Percentiles rank a stretch among this genome's conserved stretches.
Conservation (phyloP, 1,284 basidiomycete species). For the Rhodotorula sp. region DNA sequence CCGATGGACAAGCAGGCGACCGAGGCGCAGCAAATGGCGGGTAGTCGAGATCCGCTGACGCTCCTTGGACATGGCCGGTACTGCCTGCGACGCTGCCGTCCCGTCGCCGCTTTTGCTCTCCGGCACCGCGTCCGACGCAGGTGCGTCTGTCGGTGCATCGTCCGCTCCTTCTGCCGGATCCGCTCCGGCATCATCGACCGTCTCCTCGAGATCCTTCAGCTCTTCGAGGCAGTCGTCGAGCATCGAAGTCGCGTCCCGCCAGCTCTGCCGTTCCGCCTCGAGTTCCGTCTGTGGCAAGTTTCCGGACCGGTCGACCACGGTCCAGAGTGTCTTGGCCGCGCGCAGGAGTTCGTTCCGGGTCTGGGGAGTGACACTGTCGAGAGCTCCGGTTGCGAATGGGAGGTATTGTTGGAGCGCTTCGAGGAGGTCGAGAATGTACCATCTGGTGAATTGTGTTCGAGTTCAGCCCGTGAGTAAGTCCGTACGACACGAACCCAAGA, state of each 20-base stretch:
- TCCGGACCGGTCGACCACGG: constrained; percentile 7
- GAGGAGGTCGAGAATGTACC: constrained; percentile 11
- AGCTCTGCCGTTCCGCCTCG: constrained; percentile 22
- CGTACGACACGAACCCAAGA: not conserved
- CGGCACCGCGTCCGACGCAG: not conserved
- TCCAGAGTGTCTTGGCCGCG: constrained; percentile 27
- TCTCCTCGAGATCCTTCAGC: constrained; percentile 7
- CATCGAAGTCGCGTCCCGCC: constrained; percentile 19
- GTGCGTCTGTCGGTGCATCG: not conserved
- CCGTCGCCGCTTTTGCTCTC: not conserved
- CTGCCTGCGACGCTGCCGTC: not conserved
- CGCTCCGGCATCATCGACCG: not conserved
- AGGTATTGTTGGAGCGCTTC: constrained; percentile 19
- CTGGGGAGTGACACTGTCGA: not conserved
- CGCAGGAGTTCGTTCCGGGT: constrained; percentile 21
- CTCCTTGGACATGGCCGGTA: not conserved
- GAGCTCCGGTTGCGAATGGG: not conserved
- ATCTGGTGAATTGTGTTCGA: constrained; percentile 3
- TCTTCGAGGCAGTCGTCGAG: constrained; percentile 28
- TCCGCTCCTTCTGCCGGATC: not conserved
- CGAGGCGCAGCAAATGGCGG: constrained; percentile 17
- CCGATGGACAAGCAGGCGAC: constrained; percentile 18
- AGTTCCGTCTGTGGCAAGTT: constrained; percentile 18
- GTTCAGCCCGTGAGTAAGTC: not conserved
- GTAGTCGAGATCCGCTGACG: not conserved